Evolutionary conservation across 2,329 filamentous ascomycete genomes (phyloP).

Genomic region (Fusarium nodosum): DNA sequence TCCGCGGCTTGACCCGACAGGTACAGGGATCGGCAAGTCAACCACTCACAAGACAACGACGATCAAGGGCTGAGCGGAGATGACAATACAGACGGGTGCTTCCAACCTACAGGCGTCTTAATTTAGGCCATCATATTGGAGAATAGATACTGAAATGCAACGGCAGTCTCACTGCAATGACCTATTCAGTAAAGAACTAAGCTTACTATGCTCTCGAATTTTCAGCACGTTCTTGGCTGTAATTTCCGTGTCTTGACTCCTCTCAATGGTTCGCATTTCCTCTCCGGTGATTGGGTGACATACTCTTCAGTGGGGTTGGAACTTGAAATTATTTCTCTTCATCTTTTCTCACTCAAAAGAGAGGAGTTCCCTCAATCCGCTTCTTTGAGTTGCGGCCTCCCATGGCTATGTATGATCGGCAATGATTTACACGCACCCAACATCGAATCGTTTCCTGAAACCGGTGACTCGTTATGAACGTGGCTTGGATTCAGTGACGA

Average conservation of each 20-base stretch:
- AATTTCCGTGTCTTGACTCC: background rate
- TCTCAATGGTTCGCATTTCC: background rate
- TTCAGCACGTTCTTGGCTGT: background rate
- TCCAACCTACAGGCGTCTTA: background rate
- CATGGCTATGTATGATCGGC: slow-evolving; percentile 6
- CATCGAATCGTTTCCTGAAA: slow-evolving; percentile 6
- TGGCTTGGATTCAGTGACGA: slow-evolving; percentile 21
- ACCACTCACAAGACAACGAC: background rate
- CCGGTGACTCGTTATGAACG: slow-evolving; percentile 1
- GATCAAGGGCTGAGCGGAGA: background rate
- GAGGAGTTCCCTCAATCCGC: background rate
- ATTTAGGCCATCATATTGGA: background rate
- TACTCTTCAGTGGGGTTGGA: background rate
- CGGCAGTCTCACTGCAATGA: background rate
- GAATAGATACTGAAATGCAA: background rate
- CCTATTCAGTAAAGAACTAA: background rate
- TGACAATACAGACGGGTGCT: background rate
- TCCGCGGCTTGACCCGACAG: slow-evolving; percentile 8
- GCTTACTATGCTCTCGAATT: background rate
- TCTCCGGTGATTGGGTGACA: background rate
- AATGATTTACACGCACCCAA: background rate
- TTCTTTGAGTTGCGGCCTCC: slow-evolving; percentile 8
- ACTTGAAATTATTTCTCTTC: background rate
- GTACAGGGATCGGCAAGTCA: background rate
- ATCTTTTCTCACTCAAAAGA: background rate